These are phyloP conservation scores for Botrytis aclada DNA, from an alignment of 2,329 filamentous ascomycete species.

Conservation along the genomic window DNA sequence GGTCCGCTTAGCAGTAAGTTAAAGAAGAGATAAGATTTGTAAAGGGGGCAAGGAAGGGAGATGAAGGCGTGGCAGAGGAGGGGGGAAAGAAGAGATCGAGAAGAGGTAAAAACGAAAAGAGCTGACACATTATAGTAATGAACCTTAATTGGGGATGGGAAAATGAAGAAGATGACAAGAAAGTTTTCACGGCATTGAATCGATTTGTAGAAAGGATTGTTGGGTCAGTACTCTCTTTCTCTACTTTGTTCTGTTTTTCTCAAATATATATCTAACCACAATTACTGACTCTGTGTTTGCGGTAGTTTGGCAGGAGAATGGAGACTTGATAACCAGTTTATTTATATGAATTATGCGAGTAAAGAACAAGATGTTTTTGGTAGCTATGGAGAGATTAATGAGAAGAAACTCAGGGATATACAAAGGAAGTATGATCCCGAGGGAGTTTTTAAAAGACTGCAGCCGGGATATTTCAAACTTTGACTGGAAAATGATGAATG, in stretches of 20 bases:
- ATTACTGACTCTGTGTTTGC: background rate
- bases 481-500: background rate
- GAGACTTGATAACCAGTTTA: background rate
- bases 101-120: background rate
- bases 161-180: background rate
- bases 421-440: background rate
- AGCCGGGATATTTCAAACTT: background rate
- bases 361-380: background rate
- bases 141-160: background rate
- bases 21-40: background rate
- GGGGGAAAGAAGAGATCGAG: background rate
- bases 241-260: background rate
- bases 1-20: background rate
- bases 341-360: background rate
- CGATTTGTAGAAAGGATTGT: background rate
- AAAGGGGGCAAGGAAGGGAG: background rate
- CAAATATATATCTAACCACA: background rate
- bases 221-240: no score
- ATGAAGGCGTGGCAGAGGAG: background rate
- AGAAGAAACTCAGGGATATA: background rate
- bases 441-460: background rate
- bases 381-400: background rate
- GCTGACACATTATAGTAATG: background rate
- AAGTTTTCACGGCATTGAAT: background rate
- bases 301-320: background rate